Percentiles rank a stretch among this genome's conserved stretches.
Conservation (phyloP, 768 basidiomycete species). For the Rhodotorula kratochvilovae region DNA sequence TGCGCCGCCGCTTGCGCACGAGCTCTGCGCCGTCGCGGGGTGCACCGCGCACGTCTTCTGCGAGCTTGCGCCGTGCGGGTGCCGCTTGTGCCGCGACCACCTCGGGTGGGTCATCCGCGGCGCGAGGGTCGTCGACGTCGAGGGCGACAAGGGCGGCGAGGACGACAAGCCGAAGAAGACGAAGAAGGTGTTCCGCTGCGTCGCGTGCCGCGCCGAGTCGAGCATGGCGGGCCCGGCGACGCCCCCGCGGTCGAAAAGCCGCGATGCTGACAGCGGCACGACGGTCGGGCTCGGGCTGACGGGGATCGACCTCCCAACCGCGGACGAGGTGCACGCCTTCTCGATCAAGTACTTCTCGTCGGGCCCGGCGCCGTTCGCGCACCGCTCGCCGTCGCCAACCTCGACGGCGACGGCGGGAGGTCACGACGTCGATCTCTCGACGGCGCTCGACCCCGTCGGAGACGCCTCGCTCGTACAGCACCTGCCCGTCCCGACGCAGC, state of each 20-base stretch:
- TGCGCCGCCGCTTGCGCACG: background rate
- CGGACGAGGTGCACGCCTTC: background rate
- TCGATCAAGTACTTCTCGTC: conserved; percentile 29
- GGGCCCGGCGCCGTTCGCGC: conserved; percentile 1
- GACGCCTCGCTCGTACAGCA: background rate
- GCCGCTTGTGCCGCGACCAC: conserved; percentile 26
- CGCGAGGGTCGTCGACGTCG: background rate
- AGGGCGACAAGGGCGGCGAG: background rate
- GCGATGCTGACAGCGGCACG: background rate
- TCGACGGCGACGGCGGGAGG: background rate
- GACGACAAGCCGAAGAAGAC: background rate
- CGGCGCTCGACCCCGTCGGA: background rate
- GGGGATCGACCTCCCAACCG: background rate
- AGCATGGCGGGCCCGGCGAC: background rate
- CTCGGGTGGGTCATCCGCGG: background rate
- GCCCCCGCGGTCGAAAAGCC: background rate
- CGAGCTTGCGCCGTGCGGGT: conserved; percentile 21
- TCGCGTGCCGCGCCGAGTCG: background rate
- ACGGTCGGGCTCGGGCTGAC: background rate
- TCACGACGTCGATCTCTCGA: background rate
- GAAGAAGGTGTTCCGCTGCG: conserved; percentile 17
- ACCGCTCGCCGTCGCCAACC: background rate
- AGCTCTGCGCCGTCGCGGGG: background rate
- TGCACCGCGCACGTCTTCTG: conserved; percentile 5
- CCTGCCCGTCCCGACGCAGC: background rate